Evolutionary conservation across 164 flowering plant species (phyloP).

Genomic region (Paratinospora sagittata): DNA sequence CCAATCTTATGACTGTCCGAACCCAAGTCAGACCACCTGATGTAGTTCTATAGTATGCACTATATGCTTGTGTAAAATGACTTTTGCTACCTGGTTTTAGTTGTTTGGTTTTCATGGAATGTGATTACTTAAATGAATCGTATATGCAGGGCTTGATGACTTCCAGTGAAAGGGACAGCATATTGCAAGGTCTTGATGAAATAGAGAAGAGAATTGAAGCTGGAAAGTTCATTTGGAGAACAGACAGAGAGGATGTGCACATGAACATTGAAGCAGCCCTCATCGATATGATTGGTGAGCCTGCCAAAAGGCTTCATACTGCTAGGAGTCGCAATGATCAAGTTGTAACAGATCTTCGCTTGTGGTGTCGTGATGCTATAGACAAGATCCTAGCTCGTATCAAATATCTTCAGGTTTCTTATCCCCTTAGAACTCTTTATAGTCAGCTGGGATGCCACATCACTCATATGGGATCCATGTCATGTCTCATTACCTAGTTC

Average conservation of each 20-base stretch:
- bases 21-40: no score
- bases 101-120: neutral
- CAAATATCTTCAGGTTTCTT: constrained; percentile 56
- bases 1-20: no score
- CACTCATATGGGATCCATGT: neutral
- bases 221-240: constrained; percentile 83
- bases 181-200: constrained; percentile 68
- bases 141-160: constrained; percentile 18
- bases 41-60: no score
- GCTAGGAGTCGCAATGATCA: constrained; percentile 97
- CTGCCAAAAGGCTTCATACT: constrained; percentile 97
- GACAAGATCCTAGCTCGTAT: constrained; percentile 48
- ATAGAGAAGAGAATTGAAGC: constrained; percentile 70
- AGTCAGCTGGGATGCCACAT: neutral
- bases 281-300: constrained; percentile 90
- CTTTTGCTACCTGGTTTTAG: no score
- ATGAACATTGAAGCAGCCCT: constrained; percentile 99
- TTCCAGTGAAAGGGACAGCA: constrained; percentile 36
- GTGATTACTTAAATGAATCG: neutral
- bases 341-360: constrained; percentile 84
- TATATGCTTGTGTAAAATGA: no score
- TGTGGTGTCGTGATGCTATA: constrained; percentile 99
- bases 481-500: neutral
- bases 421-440: neutral
- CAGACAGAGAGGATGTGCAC: constrained; percentile 97